phyloP scores from a whole-genome alignment of 257 asterid species.

The Euphrasia confusa region DNA sequence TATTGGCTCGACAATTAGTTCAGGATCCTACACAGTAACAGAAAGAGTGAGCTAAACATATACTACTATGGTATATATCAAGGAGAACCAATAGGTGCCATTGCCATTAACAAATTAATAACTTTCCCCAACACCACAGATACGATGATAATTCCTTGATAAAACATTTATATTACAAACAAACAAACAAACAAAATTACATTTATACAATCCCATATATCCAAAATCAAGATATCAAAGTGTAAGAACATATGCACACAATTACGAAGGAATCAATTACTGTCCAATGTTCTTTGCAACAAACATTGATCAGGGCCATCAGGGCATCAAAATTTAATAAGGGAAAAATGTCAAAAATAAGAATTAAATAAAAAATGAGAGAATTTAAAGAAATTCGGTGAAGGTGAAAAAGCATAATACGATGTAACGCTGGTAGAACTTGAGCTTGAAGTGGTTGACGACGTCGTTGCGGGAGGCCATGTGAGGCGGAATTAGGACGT shows the following conservation, averaged over 20 bases:
- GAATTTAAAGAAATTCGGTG: too few relatives aligned
- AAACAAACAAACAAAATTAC: background rate
- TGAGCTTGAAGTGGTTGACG: constrained; percentile 80
- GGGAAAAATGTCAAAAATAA: background rate
- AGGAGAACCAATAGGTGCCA: constrained; percentile 10
- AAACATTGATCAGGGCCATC: too few relatives aligned
- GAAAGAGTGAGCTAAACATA: constrained; percentile 11
- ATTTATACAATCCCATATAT: background rate
- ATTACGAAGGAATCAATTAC: too few relatives aligned
- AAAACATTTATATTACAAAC: background rate
- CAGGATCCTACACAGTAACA: constrained; percentile 54
- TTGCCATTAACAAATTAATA: constrained; percentile 1
- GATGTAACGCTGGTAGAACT: constrained; percentile 90
- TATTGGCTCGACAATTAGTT: constrained; percentile 80
- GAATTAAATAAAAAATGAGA: background rate
- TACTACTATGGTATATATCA: background rate
- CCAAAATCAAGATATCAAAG: background rate
- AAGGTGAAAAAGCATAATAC: constrained; percentile 33
- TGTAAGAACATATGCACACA: background rate
- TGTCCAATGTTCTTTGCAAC: background rate
- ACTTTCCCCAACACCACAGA: constrained; percentile 7
- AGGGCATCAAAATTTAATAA: too few relatives aligned
- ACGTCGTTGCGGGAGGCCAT: constrained; percentile 82
- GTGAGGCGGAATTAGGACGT: constrained; percentile 84
- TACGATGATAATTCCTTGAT: constrained; percentile 7